Conservation (phyloP, 768 basidiomycete species). For the Boletus insuetus region DNA sequence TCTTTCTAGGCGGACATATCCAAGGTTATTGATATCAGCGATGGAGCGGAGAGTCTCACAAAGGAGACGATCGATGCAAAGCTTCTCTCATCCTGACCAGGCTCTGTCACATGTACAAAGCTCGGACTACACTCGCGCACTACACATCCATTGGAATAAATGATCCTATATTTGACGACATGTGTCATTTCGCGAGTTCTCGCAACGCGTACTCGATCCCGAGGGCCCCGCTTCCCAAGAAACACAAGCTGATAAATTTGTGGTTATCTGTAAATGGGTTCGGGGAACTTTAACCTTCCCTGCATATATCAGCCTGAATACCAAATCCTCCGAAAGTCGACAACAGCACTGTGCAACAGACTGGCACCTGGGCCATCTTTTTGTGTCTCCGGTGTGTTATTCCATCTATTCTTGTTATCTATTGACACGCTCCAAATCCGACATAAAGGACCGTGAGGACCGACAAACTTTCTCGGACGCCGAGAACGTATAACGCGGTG, state of each 20-base stretch:
- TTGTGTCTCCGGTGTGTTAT: neutral
- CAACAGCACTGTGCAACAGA: neutral
- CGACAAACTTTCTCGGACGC: too few relatives aligned
- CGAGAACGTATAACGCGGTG: too few relatives aligned
- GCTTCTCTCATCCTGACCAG: conserved; percentile 33
- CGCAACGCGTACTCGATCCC: neutral
- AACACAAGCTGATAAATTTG: too few relatives aligned
- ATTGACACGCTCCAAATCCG: neutral
- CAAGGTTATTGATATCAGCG: conserved; percentile 78
- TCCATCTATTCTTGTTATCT: neutral
- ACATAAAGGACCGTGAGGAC: too few relatives aligned
- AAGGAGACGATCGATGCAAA: conserved; percentile 66
- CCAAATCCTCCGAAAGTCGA: too few relatives aligned
- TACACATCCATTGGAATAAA: neutral
- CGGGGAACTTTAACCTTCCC: too few relatives aligned
- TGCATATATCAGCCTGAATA: too few relatives aligned
- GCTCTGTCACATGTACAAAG: neutral
- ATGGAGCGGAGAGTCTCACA: conserved; percentile 80
- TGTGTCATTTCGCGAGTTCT: neutral
- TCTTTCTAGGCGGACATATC: conserved; percentile 62
- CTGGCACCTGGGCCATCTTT: neutral
- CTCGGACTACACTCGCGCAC: neutral
- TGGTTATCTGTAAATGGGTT: too few relatives aligned
- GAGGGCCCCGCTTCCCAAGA: too few relatives aligned
- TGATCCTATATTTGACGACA: neutral